Evolutionary conservation across 2,329 filamentous ascomycete genomes (phyloP), one percentile per base, ranked within the genome.

Genomic region (Hawksworthiomyces lignivorus): DNA sequence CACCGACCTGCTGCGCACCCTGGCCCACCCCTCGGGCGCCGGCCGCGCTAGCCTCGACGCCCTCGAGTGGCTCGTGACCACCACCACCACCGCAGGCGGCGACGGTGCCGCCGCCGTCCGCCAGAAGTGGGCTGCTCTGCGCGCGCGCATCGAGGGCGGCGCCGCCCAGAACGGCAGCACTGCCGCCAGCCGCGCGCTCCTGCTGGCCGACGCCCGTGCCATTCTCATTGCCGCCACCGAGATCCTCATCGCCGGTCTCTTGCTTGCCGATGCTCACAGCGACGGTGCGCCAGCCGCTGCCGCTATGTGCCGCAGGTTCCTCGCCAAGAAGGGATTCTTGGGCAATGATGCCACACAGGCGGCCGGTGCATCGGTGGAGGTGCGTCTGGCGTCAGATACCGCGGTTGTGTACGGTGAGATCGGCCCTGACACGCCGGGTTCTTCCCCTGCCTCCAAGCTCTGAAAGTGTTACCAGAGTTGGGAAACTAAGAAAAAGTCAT

Each of bases 171-270:
- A n/a, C n/a, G 60, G 60, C 12, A 8, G 24, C 2, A 12, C 2
- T 2, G 39, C 24, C 1, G 58, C 54, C n/a, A 44, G 57, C 0
- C 60, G 67, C 39, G 58, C 56, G 1, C 58, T 61, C 3, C 58
- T 77, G 45, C 52, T 74, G 27, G 61, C 62, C 1, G 63, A 72
- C 22, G 71, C 69, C 1, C 62, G 72, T 34, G 56, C 60, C 5
- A 45, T 73, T 2, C 55, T 70, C 4, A 72, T 66, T 58, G 48
- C 52, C 3, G 52, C 68, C 2, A 66, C 69, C 0, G 66, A 73
- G 41, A 52, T 69, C 7, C 42, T 71, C 20, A 63, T 69, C 17
- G 62, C 60, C 8, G 53, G 63, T n/a, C 49, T 75, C 35, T 56
- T 71, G 28, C 52, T 62, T 30, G 57, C 66, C 1, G 69, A 72